Evolutionary conservation across 208 protist genomes (phyloP).

Genomic region (Crithidia thermophila): DNA sequence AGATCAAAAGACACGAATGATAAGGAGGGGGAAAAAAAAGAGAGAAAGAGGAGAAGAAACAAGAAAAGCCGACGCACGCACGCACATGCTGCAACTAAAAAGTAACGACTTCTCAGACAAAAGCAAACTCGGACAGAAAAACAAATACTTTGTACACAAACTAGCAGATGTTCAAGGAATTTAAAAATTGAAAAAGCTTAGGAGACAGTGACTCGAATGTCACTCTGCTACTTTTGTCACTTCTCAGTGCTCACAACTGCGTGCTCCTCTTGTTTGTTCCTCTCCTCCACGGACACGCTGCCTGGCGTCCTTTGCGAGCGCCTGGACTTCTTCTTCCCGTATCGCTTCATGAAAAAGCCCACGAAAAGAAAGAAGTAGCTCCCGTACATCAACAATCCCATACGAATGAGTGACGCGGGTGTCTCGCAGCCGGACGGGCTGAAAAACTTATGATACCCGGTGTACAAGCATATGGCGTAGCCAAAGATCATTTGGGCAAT

Average conservation of each 20-base stretch:
- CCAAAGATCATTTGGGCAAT: slow-evolving; percentile 88
- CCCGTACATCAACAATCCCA: slow-evolving; percentile 84
- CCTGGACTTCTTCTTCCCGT: slow-evolving; percentile 17
- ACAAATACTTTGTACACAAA: neutral
- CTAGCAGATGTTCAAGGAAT: no score
- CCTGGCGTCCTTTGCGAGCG: slow-evolving; percentile 2
- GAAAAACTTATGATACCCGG: slow-evolving; percentile 41
- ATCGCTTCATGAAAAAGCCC: slow-evolving; percentile 50
- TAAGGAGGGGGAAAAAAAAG: neutral
- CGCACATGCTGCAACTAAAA: no score
- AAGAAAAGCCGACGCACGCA: no score
- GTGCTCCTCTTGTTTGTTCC: neutral
- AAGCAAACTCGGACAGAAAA: neutral
- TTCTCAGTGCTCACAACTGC: no score
- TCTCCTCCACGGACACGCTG: neutral
- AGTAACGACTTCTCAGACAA: neutral
- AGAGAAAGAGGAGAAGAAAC: neutral
- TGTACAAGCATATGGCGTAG: slow-evolving; percentile 56
- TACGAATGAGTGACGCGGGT: slow-evolving; percentile 34
- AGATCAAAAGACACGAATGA: neutral
- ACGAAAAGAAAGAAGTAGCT: slow-evolving; percentile 89
- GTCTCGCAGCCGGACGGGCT: slow-evolving; percentile 48
- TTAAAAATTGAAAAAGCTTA: slow-evolving; percentile 16
- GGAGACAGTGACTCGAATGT: neutral
- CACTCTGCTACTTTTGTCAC: no score